Base-by-base conservation (phyloP, 495 filamentous ascomycete species). In the Neurospora sp. region DNA sequence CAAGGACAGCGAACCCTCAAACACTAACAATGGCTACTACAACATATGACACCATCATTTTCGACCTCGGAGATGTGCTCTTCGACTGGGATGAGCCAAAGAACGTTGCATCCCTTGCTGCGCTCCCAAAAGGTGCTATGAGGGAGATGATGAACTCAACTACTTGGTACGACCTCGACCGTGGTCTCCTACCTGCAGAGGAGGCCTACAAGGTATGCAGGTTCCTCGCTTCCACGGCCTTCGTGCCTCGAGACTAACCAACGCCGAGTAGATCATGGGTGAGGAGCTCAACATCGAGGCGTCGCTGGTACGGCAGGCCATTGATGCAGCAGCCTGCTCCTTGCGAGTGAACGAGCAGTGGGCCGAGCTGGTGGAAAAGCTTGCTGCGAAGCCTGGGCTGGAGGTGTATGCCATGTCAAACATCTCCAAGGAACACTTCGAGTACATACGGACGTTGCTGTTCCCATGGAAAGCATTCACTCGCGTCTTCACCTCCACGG, bases 391-490 rank as follows among this genome's bases (percentile, higher is more conserved):
- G 39, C 38, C 37, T 20, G 61, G 53, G 4, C 7, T 72, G 27
- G 18, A 39, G 27, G 61, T 72, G 3, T 69, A 61, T 41, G 71
- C 40, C 22, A 35, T 72, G 22, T 69, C 71, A 0, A 72, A 72
- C 16, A 72, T 72, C 31, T 39, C 61, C 40, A 44, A 79, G 76
- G 77, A 79, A 35, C 73, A 78, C 38, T 75, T 70, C 70, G 27
- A 73, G 12, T 39, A 70, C 6, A 72, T 77, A 3, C 61, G 39
- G 37, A 65, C 14, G 0, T 20, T 73, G 72, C 31, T 22, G 12
- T 47, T 80, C 3, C 78, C 76, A 4, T 79, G 78, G 78, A 35
- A 71, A 5, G 44, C 75, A 0, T 79, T 79, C 44, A 68, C 74
- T 31, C 65, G 35, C 1, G 45, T 74, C 20, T 78, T 79, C 41